Evolutionary conservation across 805 yeast genomes (phyloP).

Genomic region (Metschnikowia corniflorae): DNA sequence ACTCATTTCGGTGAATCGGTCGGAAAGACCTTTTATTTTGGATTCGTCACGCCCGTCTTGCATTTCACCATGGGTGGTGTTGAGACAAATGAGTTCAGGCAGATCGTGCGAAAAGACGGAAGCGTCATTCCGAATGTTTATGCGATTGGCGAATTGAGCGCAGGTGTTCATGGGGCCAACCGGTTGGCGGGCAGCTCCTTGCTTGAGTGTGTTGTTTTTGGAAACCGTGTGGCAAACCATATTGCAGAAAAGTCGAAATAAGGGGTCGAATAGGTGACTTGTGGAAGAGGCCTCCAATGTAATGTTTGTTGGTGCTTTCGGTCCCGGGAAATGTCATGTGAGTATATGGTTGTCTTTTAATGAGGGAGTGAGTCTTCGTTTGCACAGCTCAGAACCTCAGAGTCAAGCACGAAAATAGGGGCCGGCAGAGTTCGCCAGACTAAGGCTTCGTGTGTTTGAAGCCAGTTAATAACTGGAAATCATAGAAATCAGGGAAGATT

Average conservation of each 20-base stretch:
- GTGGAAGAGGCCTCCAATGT: no score
- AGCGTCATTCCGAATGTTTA: constrained; percentile 43
- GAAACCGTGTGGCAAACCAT: constrained; percentile 44
- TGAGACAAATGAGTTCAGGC: constrained; percentile 20
- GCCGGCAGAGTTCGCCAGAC: no score
- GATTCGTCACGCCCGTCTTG: constrained; percentile 53
- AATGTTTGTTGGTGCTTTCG: no score
- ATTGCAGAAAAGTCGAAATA: constrained; percentile 1
- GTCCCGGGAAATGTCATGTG: no score
- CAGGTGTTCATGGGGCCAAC: constrained; percentile 65
- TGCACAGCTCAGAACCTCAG: no score
- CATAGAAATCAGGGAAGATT: no score
- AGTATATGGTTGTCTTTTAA: no score
- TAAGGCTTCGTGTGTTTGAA: no score
- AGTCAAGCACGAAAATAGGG: no score
- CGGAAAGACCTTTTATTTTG: constrained; percentile 36
- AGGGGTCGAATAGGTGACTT: no score
- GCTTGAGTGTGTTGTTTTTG: constrained; percentile 60
- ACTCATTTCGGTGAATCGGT: constrained; percentile 23
- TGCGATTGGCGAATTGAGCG: constrained; percentile 67
- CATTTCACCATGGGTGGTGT: constrained; percentile 31
- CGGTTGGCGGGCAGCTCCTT: constrained; percentile 59
- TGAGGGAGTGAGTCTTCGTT: no score
- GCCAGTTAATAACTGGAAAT: no score
- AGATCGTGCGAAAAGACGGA: constrained; percentile 21